Evolutionary conservation across 331 rosid genomes (phyloP).

Genomic region (Quercus tomentella): DNA sequence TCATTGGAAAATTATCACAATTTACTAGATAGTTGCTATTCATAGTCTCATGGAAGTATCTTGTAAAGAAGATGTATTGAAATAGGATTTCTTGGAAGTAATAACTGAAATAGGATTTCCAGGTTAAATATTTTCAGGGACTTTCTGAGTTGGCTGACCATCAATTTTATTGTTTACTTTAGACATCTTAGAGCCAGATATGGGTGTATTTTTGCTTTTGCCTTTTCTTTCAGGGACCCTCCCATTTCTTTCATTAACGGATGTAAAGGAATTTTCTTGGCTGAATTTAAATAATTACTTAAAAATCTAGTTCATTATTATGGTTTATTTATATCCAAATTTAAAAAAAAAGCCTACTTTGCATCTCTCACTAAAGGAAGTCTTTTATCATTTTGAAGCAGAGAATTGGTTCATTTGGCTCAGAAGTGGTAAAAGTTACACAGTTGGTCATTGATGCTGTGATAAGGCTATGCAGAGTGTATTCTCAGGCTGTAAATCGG

Average conservation of each 20-base stretch:
- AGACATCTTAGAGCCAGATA: not conserved
- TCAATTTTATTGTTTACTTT: not conserved
- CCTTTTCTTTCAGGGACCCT: not conserved
- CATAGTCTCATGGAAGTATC: too few relatives aligned
- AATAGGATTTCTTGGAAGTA: not conserved
- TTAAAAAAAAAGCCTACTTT: not conserved
- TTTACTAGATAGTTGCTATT: too few relatives aligned
- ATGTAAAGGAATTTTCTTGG: not conserved
- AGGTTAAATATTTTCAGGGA: too few relatives aligned
- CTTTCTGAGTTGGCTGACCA: not conserved
- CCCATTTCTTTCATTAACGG: not conserved
- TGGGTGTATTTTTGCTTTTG: not conserved
- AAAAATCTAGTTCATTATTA: not conserved
- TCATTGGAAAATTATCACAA: too few relatives aligned
- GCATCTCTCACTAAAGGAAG: constrained; percentile 1
- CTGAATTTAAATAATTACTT: not conserved
- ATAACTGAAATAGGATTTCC: not conserved
- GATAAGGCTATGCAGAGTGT: constrained; percentile 57
- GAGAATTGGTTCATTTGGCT: constrained; percentile 54
- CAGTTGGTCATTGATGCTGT: constrained; percentile 54
- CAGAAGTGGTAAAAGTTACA: constrained; percentile 50
- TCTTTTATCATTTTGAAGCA: constrained; percentile 31
- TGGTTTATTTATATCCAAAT: not conserved
- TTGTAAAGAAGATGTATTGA: not conserved
- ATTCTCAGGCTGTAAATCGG: constrained; percentile 42